Conservation (phyloP, 2,329 filamentous ascomycete species). For the Verticillium zaregamsianum region DNA sequence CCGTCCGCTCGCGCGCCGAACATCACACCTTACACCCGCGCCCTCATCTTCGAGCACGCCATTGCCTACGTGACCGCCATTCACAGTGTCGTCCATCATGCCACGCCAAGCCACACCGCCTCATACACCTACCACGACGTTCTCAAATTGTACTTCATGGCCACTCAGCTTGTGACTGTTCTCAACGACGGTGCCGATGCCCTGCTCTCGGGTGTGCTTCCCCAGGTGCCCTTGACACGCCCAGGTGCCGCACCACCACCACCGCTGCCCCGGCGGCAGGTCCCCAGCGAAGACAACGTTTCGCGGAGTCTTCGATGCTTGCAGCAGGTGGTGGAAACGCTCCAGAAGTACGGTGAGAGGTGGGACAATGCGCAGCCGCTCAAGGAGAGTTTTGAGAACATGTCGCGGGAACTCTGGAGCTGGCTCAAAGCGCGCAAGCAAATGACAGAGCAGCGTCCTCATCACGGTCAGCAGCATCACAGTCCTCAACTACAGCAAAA, state of each 20-base stretch:
- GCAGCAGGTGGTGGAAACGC: slow-evolving; percentile 47
- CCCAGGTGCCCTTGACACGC: slow-evolving; percentile 37
- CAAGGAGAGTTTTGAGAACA: slow-evolving; percentile 47
- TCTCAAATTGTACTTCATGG: slow-evolving; percentile 75
- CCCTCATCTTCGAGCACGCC: slow-evolving; percentile 81
- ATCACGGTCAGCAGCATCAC: background rate
- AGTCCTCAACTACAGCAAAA: background rate
- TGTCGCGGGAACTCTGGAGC: slow-evolving; percentile 40
- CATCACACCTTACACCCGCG: slow-evolving; percentile 71
- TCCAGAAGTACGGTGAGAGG: slow-evolving; percentile 53
- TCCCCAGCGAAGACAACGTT: slow-evolving; percentile 43
- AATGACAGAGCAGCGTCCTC: slow-evolving; percentile 21
- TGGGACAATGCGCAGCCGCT: slow-evolving; percentile 55
- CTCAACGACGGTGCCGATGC: slow-evolving; percentile 36
- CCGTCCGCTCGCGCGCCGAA: slow-evolving; percentile 70
- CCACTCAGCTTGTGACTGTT: slow-evolving; percentile 58
- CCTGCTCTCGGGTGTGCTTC: slow-evolving; percentile 45
- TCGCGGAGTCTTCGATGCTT: slow-evolving; percentile 53
- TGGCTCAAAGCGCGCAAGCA: slow-evolving; percentile 35
- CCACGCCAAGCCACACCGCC: slow-evolving; percentile 45
- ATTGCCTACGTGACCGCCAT: slow-evolving; percentile 78
- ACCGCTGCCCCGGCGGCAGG: slow-evolving; percentile 45
- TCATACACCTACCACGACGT: slow-evolving; percentile 87
- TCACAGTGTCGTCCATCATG: slow-evolving; percentile 59
- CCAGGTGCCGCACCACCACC: slow-evolving; percentile 46